Percentiles rank a stretch among this genome's conserved stretches.
Evolutionary conservation across 73 alveolate genomes (phyloP).

Genomic region (Paramecium pentaurelia): DNA sequence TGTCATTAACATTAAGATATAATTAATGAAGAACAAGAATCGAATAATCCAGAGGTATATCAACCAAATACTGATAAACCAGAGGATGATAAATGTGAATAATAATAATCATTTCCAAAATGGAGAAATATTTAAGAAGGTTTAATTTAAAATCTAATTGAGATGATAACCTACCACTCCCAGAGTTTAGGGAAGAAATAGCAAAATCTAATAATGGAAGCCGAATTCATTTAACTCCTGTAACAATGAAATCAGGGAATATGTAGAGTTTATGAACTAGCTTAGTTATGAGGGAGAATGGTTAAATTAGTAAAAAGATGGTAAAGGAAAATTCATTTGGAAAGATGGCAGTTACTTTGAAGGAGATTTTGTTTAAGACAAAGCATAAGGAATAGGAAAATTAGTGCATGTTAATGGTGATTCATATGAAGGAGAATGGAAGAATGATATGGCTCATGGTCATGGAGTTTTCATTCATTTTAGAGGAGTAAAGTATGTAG

Average conservation of each 20-base stretch:
- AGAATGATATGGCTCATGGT: constrained; percentile 74
- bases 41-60: background rate
- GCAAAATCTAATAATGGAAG: background rate
- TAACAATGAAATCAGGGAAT: constrained; percentile 11
- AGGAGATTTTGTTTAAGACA: constrained; percentile 82
- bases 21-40: background rate
- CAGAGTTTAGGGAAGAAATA: constrained; percentile 3
- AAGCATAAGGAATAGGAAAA: constrained; percentile 89
- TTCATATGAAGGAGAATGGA: constrained; percentile 76
- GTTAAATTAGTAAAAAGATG: constrained; percentile 61
- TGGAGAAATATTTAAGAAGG: constrained; percentile 20
- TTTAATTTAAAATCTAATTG: background rate
- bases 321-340: constrained; percentile 70
- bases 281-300: constrained; percentile 70
- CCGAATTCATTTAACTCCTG: background rate
- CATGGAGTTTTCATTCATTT: constrained; percentile 66
- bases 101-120: background rate
- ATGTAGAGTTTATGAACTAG: background rate
- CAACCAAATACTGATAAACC: background rate
- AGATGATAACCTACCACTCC: constrained; percentile 6
- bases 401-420: constrained; percentile 79
- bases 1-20: background rate
- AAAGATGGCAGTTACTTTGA: constrained; percentile 69
- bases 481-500: constrained; percentile 71
- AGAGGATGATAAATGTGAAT: background rate